phyloP scores from a whole-genome alignment of 202 grass and related monocot genomes.

The Cymbopogon flexuosus region DNA sequence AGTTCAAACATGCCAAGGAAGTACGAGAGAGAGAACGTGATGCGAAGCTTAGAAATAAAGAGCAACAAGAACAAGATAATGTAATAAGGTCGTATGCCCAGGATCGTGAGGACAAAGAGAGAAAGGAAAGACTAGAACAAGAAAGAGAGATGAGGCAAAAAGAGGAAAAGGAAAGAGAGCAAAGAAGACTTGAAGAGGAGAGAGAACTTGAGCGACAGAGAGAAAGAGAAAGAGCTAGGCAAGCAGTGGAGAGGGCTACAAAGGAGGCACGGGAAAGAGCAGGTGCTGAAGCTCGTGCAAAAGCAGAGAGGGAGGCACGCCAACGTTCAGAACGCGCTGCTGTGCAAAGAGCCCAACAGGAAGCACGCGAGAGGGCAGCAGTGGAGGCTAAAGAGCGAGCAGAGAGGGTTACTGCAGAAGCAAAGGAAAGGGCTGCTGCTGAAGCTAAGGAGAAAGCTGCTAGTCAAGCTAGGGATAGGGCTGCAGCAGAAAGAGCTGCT shows the following conservation, averaged over 20 bases:
- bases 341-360: conserved; percentile 76
- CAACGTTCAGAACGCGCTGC: conserved; percentile 56
- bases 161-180: conserved; percentile 56
- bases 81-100: conserved; percentile 31
- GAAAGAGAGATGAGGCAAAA: conserved; percentile 49
- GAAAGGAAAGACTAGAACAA: conserved; percentile 41
- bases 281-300: conserved; percentile 56
- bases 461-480: conserved; percentile 68
- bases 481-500: conserved; percentile 66
- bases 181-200: conserved; percentile 49
- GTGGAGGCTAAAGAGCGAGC: conserved; percentile 52
- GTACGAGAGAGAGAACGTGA: conserved; percentile 74
- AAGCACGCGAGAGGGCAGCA: conserved; percentile 85
- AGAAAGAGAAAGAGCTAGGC: conserved; percentile 71
- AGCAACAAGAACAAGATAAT: conserved; percentile 45
- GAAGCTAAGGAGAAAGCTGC: conserved; percentile 63
- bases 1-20: conserved; percentile 91
- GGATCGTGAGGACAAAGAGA: conserved; percentile 47
- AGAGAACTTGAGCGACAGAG: conserved; percentile 50
- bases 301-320: conserved; percentile 62
- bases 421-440: conserved; percentile 52
- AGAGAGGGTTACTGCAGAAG: conserved; percentile 64
- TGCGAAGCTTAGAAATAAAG: conserved; percentile 61
- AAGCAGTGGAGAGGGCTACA: conserved; percentile 79
- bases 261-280: conserved; percentile 82